Evolutionary conservation across 2,329 filamentous ascomycete species (phyloP), one percentile per base, ranked within the genome.

Genomic region (Exophiala spinifera): DNA sequence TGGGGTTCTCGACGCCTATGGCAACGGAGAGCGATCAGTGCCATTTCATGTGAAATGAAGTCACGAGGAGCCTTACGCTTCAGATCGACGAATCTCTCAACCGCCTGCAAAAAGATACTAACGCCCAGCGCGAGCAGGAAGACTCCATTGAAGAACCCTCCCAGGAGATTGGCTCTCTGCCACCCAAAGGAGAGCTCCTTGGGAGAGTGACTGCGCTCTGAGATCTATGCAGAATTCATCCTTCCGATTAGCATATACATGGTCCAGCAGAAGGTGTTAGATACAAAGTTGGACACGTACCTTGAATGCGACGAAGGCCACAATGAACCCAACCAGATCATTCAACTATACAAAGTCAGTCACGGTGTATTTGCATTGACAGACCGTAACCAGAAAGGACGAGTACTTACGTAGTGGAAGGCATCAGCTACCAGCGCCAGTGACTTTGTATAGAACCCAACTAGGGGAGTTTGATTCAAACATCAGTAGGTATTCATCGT

Each of bases 131-230:
- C 87, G 14, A 90, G 69, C 1, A 91, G 76, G 55, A 91, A 88
- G 1, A 85, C 83, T 13, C 87, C 87, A 64, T 91, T 91, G 77
- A 91, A 91, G 69, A 91, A 91, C 19, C 86, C 86, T 4, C 87
- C 87, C 0, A 91, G 74, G 1, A 90, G 69, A n/a, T 82, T 80
- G 14, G 87, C 86, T 28, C 88, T 79, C 53, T 88, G 84, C 87
- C 86, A 91, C n/a, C 87, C 87, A 61, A 88, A 91, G 0, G 86
- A 82, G 14, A 88, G 75, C 8, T 75, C 75, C 57, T 79, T 75
- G 0, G 85, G 85, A 1, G 79, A 79, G 4, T 79, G 70, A 42
- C 74, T 72, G 39, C 76, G 72, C 59, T 86, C 79, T 17, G 84
- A 78, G 53, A 85, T 70, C 84, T 85, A 15, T 39, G 36, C 11